Conservation (phyloP, 139 green algal species). For the Chlamydomonas asymmetrica region DNA sequence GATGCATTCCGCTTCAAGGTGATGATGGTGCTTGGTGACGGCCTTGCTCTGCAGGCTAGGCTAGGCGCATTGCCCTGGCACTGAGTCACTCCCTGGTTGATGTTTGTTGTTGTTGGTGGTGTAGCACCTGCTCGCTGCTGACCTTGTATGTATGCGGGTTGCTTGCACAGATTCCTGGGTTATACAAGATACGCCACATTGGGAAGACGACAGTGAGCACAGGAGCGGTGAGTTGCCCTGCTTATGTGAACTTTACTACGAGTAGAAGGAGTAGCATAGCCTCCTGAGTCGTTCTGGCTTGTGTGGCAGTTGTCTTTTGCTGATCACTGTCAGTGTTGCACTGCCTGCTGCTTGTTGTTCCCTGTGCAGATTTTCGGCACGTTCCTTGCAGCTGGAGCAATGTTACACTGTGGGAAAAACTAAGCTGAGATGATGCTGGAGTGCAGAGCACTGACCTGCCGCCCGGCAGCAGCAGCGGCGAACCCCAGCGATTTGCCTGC, state of each 20-base stretch:
- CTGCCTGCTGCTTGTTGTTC: too few species aligned
- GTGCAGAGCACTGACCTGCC: too few species aligned
- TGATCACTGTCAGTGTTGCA: too few species aligned
- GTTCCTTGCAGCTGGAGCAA: constrained; percentile 36
- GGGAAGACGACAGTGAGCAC: constrained; percentile 40
- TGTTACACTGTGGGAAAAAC: constrained; percentile 40
- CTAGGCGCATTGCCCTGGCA: background rate
- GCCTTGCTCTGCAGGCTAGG: background rate
- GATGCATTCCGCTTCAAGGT: constrained; percentile 44
- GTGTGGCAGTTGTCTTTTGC: too few species aligned
- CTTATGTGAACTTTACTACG: too few species aligned
- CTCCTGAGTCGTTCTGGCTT: too few species aligned
- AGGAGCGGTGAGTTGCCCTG: constrained; percentile 26
- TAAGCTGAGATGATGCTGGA: constrained; percentile 1
- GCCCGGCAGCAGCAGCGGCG: too few species aligned
- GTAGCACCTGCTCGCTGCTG: background rate
- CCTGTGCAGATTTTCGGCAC: constrained; percentile 40
- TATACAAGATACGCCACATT: constrained; percentile 46
- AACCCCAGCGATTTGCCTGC: too few species aligned
- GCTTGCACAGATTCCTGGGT: constrained; percentile 35
- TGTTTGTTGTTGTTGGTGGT: background rate
- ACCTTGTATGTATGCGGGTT: background rate
- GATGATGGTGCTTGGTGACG: background rate
- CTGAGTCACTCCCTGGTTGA: background rate
- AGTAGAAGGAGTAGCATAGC: too few species aligned